phyloP scores from a whole-genome alignment of 2,329 filamentous ascomycete genomes.

The Laburnicola sp. region DNA sequence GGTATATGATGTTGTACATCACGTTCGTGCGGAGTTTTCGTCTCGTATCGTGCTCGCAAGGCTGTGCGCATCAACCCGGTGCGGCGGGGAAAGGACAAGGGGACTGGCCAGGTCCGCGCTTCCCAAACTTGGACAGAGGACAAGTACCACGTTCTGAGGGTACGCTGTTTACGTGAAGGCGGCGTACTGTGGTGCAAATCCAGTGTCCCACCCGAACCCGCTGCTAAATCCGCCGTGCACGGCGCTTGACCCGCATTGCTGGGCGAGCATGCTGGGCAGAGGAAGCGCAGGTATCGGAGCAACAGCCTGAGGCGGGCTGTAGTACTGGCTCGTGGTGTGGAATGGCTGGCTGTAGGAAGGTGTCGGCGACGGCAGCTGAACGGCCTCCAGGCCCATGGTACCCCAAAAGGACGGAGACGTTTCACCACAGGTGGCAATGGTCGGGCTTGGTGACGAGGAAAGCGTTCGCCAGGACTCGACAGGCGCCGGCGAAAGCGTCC shows the following conservation, averaged over 20 bases:
- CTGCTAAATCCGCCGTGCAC: constrained; percentile 65
- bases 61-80: constrained; percentile 46
- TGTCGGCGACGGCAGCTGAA: constrained; percentile 73
- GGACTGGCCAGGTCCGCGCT: constrained; percentile 51
- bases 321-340: constrained; percentile 72
- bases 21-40: constrained; percentile 48
- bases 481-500: constrained; percentile 66
- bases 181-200: constrained; percentile 71
- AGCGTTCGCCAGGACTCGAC: constrained; percentile 90
- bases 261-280: constrained; percentile 83
- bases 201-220: constrained; percentile 82
- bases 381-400: constrained; percentile 72
- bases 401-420: constrained; percentile 76
- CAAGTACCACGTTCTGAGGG: constrained; percentile 27
- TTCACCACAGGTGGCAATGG: constrained; percentile 69
- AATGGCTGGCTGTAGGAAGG: constrained; percentile 79
- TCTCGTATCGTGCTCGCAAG: constrained; percentile 48
- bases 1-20: constrained; percentile 48
- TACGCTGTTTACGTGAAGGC: constrained; percentile 74
- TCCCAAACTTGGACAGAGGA: constrained; percentile 38
- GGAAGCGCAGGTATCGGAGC: constrained; percentile 76
- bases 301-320: constrained; percentile 74
- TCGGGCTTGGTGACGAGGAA: constrained; percentile 81
- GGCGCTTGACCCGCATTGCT: constrained; percentile 74
- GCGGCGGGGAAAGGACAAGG: constrained; percentile 26